Evolutionary conservation across 768 basidiomycete species (phyloP), one percentile per base, ranked within the genome.

Genomic region (Phylloporus arenicola): DNA sequence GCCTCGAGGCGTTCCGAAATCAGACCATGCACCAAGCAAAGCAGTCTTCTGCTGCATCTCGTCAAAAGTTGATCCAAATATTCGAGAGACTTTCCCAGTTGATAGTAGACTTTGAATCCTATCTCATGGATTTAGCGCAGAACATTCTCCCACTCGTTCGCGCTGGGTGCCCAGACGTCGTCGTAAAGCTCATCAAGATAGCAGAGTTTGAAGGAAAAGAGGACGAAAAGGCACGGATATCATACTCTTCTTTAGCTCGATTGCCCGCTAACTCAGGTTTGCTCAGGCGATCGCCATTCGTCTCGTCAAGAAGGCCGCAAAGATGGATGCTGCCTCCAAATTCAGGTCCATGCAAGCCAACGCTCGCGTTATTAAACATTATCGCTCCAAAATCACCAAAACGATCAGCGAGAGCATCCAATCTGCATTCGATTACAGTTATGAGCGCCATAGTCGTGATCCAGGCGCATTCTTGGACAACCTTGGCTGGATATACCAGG

Each of bases 1-100:
- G 90, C 59, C 84, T 99, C 30, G 94, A 97, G 64, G 78, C 79
- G 3, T 99, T 99, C 70, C 81, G 93, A 2, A 98, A 97, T 62
- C 85, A 95, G 65, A 92, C 92, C 11, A 81, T 97, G 77, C 92
- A 93, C 59, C 86, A 92, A 64, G 94, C 95, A 14, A 95, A 93
- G 70, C 80, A 84, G 51, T 84, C 88, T 6, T 83, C 84, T 13
- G 70, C 81, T 0, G 73, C 77, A 37, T 83, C 84, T 4, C 80
- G 84, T 48, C 71, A 74, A 37, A 92, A 87, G 11, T 74, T 92
- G 33, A 74, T 78, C 7, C 79, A 82, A 43, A 85, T 86, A 75
- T 97, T 99, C 62, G 88, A 92, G 65, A 83, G 88, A 14, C 74
- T 98, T 10, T 88, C 88, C 52, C 81, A 76, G 49, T 75, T 93